These are phyloP conservation scores for Trichomonas tenax DNA, from an alignment of 208 protist species.

Conservation along the genomic window DNA sequence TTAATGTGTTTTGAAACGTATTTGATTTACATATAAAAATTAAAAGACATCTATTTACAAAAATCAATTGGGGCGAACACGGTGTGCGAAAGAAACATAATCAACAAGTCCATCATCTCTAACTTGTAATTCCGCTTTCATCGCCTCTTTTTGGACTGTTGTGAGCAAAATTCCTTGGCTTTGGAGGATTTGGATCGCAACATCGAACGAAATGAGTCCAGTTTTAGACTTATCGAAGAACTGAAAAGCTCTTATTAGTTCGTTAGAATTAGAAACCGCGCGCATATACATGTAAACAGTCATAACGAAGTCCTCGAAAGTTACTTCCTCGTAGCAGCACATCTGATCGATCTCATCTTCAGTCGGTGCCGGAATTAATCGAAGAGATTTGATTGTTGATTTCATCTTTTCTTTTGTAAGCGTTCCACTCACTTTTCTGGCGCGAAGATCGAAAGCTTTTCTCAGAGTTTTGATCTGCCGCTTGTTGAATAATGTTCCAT, in stretches of 20 bases:
- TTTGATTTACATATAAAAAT: too few species aligned
- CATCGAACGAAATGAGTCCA: neutral
- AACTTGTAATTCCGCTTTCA: neutral
- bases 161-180: neutral
- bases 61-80: neutral
- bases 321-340: neutral
- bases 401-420: neutral
- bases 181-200: neutral
- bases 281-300: neutral
- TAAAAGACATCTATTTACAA: too few species aligned
- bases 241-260: neutral
- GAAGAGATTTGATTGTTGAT: neutral
- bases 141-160: neutral
- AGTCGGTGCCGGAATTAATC: constrained; percentile 12
- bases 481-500: neutral
- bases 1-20: too few species aligned
- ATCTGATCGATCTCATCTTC: neutral
- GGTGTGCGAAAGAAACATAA: neutral
- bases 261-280: neutral
- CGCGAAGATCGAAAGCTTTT: neutral
- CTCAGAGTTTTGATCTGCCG: neutral
- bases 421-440: neutral
- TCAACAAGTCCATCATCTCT: neutral
- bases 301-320: neutral
- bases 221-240: neutral